Conservation (phyloP, 257 asterid species). For the Nicotiana otophora region DNA sequence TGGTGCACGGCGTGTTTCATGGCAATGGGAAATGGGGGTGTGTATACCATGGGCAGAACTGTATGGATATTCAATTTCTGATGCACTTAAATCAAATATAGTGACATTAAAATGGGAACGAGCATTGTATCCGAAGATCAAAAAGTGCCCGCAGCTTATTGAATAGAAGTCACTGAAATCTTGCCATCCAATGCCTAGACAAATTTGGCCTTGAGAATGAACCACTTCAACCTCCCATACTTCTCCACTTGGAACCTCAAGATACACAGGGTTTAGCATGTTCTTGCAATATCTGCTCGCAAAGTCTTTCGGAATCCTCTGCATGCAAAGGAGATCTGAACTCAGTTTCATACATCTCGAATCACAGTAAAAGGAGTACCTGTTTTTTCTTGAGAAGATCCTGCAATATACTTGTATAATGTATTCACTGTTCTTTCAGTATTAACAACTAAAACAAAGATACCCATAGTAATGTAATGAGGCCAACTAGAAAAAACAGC, state of each 20-base stretch:
- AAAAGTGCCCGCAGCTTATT: neutral
- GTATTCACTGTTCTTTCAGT: neutral
- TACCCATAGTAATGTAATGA: neutral
- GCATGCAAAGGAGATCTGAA: slow-evolving; percentile 1
- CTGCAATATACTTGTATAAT: neutral
- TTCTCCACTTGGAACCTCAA: slow-evolving; percentile 30
- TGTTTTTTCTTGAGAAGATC: neutral
- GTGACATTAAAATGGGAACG: neutral
- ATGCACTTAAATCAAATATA: slow-evolving; percentile 8
- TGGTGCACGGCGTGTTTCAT: neutral
- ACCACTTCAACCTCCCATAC: slow-evolving; percentile 23
- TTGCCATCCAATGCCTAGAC: slow-evolving; percentile 31
- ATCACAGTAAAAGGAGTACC: neutral
- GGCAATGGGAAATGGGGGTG: neutral
- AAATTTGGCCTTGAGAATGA: slow-evolving; percentile 13
- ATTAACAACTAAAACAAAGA: neutral
- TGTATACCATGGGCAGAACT: neutral
- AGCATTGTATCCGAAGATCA: neutral
- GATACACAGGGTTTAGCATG: slow-evolving; percentile 18
- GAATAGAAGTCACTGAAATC: slow-evolving; percentile 5
- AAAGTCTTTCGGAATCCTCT: slow-evolving; percentile 38
- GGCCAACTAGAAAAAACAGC: neutral
- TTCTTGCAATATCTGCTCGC: slow-evolving; percentile 12
- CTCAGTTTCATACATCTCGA: neutral
- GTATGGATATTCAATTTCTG: slow-evolving; percentile 29